Evolutionary conservation across 1,284 basidiomycete genomes (phyloP).

Genomic region (Wallemia ichthyophaga): DNA sequence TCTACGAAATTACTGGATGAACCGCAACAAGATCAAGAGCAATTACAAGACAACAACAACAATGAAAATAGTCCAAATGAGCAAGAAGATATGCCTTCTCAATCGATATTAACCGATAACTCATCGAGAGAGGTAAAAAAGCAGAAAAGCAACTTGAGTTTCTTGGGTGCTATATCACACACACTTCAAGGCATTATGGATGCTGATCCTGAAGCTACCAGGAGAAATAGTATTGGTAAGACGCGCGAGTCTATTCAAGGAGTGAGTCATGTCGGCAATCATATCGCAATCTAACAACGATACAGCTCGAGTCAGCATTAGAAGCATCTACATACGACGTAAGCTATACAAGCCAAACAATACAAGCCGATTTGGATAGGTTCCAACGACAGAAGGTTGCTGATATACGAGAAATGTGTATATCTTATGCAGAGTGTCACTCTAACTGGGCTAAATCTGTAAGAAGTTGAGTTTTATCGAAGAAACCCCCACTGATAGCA

Average conservation of each 20-base stretch:
- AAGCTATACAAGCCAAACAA: constrained; percentile 78
- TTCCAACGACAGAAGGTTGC: constrained; percentile 97
- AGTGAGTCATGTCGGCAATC: constrained; percentile 28
- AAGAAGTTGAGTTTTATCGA: constrained; percentile 8
- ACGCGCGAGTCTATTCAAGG: constrained; percentile 77
- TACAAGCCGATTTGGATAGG: constrained; percentile 87
- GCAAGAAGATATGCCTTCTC: neutral
- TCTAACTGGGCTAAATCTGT: constrained; percentile 88
- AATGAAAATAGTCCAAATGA: neutral
- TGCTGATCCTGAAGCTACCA: constrained; percentile 79
- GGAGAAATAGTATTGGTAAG: constrained; percentile 73
- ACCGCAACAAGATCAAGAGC: constrained; percentile 1
- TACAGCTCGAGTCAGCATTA: constrained; percentile 63
- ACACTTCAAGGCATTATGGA: constrained; percentile 96
- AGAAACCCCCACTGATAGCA: too few relatives aligned
- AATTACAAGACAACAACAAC: neutral
- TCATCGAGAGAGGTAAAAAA: neutral
- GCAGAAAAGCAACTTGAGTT: constrained; percentile 36
- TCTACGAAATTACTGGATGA: neutral
- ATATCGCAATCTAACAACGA: too few relatives aligned
- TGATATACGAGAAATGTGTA: constrained; percentile 69
- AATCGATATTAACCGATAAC: neutral
- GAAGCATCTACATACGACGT: constrained; percentile 70
- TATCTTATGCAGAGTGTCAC: constrained; percentile 65
- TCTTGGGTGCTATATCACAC: constrained; percentile 74